Conservation (phyloP, 2,329 filamentous ascomycete genomes). For the Arthrinium phaeospermum region DNA sequence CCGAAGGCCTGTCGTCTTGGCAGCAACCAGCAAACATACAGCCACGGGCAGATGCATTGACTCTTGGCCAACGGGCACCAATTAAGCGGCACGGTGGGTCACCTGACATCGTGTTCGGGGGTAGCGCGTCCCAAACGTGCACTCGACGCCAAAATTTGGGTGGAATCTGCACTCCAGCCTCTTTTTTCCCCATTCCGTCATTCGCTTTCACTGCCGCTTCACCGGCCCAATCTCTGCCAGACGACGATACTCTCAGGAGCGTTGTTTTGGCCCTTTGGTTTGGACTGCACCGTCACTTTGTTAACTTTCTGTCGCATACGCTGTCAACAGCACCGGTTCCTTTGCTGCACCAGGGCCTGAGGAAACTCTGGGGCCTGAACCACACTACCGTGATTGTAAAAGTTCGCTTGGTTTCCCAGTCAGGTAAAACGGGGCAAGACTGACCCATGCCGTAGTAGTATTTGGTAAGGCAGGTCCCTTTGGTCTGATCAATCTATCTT, state of each 20-base stretch:
- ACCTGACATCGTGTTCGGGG: conserved; percentile 18
- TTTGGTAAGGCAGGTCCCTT: not conserved
- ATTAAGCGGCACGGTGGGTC: not conserved
- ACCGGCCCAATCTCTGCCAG: not conserved
- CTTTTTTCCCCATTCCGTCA: conserved; percentile 10
- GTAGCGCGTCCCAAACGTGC: conserved; percentile 4
- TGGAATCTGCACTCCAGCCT: conserved; percentile 7
- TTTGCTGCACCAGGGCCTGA: conserved; percentile 6
- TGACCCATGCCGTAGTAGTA: not conserved
- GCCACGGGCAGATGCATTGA: not conserved
- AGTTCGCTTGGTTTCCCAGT: not conserved
- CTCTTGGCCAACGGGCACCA: not conserved
- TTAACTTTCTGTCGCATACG: not conserved
- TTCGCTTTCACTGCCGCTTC: not conserved
- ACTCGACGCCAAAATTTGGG: conserved; percentile 17
- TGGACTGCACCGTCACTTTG: not conserved
- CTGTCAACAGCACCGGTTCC: not conserved
- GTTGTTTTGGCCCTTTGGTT: not conserved
- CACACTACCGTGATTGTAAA: not conserved
- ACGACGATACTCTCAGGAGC: not conserved
- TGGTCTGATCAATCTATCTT: not conserved
- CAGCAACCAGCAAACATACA: not conserved
- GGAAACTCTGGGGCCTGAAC: conserved; percentile 10
- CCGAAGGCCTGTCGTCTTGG: not conserved
- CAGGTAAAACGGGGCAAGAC: not conserved